A percentile compares a stretch with the other conserved stretches of the same genome.
Evolutionary conservation across 2,329 filamentous ascomycete species (phyloP).

Genomic region (Hansfordia pulvinata): DNA sequence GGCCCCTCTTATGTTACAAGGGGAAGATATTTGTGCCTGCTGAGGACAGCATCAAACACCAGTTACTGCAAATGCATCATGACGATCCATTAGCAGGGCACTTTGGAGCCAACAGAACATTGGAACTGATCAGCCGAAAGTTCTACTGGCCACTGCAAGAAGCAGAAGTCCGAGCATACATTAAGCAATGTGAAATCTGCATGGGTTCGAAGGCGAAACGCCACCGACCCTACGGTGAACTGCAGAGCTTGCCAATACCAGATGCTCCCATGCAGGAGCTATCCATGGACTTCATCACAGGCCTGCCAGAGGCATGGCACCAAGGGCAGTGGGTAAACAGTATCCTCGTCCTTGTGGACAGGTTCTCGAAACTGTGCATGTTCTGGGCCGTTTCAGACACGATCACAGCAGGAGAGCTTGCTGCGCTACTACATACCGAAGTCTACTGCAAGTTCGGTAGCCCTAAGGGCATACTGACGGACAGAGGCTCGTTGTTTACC

Average conservation of each 20-base stretch:
- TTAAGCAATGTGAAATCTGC: slow-evolving; percentile 1
- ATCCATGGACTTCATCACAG: slow-evolving; percentile 7
- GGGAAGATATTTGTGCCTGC: background rate
- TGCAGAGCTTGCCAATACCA: slow-evolving; percentile 2
- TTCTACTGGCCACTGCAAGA: slow-evolving; percentile 1
- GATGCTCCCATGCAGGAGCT: slow-evolving; percentile 2
- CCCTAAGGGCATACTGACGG: slow-evolving; percentile 4
- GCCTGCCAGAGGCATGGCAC: slow-evolving; percentile 2
- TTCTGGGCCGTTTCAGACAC: slow-evolving; percentile 1
- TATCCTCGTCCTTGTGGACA: too few species aligned
- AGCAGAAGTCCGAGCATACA: background rate
- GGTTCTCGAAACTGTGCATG: background rate
- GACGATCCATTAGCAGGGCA: slow-evolving; percentile 3
- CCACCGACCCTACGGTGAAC: slow-evolving; percentile 1
- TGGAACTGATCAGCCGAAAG: slow-evolving; percentile 1
- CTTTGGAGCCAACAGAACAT: slow-evolving; percentile 1
- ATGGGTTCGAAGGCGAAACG: background rate
- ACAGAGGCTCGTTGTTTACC: slow-evolving; percentile 9
- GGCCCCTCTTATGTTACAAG: too few species aligned
- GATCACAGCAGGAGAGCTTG: slow-evolving; percentile 3
- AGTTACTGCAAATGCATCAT: background rate
- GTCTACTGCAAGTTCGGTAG: slow-evolving; percentile 5
- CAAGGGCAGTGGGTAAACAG: slow-evolving; percentile 5
- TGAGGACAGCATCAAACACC: background rate
- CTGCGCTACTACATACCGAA: slow-evolving; percentile 5